A percentile compares a stretch with the other conserved stretches of the same genome.
These are phyloP conservation scores for Cladosporium sp. DNA, from an alignment of 2,329 filamentous ascomycete genomes.

Conservation along the genomic window DNA sequence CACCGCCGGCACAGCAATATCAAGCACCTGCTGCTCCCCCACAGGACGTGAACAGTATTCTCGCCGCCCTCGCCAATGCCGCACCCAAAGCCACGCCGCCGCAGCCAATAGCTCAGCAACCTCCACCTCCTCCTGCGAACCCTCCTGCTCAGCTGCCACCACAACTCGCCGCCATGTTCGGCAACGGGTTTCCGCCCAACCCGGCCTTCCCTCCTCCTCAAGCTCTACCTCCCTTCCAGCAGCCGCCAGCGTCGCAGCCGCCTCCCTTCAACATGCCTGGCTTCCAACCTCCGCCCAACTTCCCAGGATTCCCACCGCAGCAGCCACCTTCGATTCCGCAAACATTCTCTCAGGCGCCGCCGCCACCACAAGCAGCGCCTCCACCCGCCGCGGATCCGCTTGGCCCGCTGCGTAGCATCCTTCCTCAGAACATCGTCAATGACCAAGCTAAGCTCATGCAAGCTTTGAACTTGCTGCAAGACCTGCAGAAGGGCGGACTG, in stretches of 20 bases:
- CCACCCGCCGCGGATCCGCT: conserved; percentile 23
- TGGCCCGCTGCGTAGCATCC: conserved; percentile 25
- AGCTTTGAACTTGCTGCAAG: conserved; percentile 69
- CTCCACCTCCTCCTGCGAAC: conserved; percentile 10
- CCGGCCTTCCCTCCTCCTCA: conserved; percentile 11
- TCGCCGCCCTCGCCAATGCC: conserved; percentile 31
- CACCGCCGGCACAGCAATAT: conserved; percentile 15
- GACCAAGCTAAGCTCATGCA: conserved; percentile 54
- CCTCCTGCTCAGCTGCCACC: conserved; percentile 20
- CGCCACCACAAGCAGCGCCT: conserved; percentile 32
- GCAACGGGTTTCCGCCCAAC: conserved; percentile 6
- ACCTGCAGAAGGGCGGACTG: conserved; percentile 69
- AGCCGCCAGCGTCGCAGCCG: conserved; percentile 8
- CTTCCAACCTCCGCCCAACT: conserved; percentile 16
- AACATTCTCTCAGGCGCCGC: conserved; percentile 42
- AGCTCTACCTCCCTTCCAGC: conserved; percentile 16
- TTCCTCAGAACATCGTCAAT: conserved; percentile 35
- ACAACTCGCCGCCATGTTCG: conserved; percentile 15
- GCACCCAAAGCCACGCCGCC: conserved; percentile 22
- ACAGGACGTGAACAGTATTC: conserved; percentile 31
- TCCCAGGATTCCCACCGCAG: conserved; percentile 25
- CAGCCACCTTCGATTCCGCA: conserved; percentile 30
- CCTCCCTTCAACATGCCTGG: conserved; percentile 10
- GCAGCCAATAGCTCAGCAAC: conserved; percentile 18
- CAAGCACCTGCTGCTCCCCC: conserved; percentile 19